Evolutionary conservation across 805 yeast species (phyloP), one percentile per base, ranked within the genome.

Genomic region (Grigorovia jiainica): DNA sequence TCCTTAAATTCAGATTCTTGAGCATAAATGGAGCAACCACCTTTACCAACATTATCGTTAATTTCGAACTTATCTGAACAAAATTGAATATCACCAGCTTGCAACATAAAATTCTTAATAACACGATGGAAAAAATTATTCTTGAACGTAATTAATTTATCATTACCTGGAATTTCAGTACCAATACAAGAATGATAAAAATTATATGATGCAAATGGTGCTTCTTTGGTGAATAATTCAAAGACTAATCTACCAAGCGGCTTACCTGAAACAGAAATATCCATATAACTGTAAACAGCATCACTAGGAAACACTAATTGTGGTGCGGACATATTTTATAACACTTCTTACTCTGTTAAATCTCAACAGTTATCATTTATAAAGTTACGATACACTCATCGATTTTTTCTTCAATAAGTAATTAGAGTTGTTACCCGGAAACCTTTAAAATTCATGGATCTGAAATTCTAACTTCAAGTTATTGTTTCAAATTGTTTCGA

Each of bases 31-130:
- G 78, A 73, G 24, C 63, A 63, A 8, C 78, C 79, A 36, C 79
- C 73, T 31, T 53, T 61, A 3, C 61, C 78, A 35, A 65, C 49
- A 8, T 53, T 48, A 8, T 58, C 58, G 7, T 52, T 43, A 27
- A 53, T 53, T 8, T 41, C 40, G 18, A 48, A 52, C 7, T 45
- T 39, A 1, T 45, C 50, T 3, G 65, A 58, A 7, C 76, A 76
- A 53, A 66, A 58, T 1, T 61, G 55, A 2, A 72, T 53, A 53
- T 79, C 85, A 32, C 89, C 89, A 3, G 76, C 78, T 57, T 82
- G 89, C 15, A 82, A 62, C 68, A 81, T 75, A 53, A 83, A 83
- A 55, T 79, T 82, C 53, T 74, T 78, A 40, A 82, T 66, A 2
- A 80, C 75, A 42, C 85, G 65, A 50, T 79, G 82, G 57, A 84